Evolutionary conservation across 805 yeast genomes (phyloP), one percentile per base, ranked within the genome.

Genomic region (Candida boleticola): DNA sequence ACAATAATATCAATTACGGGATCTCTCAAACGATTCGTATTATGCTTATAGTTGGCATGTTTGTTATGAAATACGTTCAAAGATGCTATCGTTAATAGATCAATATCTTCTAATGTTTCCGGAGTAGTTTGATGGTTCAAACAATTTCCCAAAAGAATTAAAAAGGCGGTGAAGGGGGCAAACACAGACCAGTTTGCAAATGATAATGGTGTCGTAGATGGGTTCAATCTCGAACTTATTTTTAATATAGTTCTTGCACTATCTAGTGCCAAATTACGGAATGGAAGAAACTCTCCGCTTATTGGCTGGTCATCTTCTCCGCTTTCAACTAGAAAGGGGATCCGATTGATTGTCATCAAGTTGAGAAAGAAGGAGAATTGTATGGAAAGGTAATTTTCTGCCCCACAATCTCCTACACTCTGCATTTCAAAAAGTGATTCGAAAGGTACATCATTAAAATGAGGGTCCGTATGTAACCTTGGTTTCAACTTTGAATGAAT

Each of bases 221-320:
- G 48, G 25, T 53, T 55, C 13, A 65, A 27, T 21, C 51, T 52
- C 4, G 49, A 51, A 3, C 57, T 52, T 21, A 65, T 47, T 38
- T 51, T 51, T 19, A 69, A 42, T 9, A 69, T 59, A 0, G 74
- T 68, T 21, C 75, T 52, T 5, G 74, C 68, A 21, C 71, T 56
- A 35, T 65, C 60, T 29, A 64, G 44, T 3, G 66, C 58, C 20
- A 66, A 41, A 30, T 57, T 53, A 21, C 70, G 47, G 47, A 62
- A 66, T 27, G 48, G 50, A 1, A 45, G 13, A 14, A 30, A 23
- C 49, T 45, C 16, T 52, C 52, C 26, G 6, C 5, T 9, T 18
- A 10, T 5, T 7, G 27, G 27, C 27, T 23, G 27, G 5, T 31
- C 11, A 7, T 17, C 4, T 13, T 48, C 32, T 7, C 48, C 49